phyloP scores from a whole-genome alignment of 2,329 filamentous ascomycete species.

The Massarina eburnea region DNA sequence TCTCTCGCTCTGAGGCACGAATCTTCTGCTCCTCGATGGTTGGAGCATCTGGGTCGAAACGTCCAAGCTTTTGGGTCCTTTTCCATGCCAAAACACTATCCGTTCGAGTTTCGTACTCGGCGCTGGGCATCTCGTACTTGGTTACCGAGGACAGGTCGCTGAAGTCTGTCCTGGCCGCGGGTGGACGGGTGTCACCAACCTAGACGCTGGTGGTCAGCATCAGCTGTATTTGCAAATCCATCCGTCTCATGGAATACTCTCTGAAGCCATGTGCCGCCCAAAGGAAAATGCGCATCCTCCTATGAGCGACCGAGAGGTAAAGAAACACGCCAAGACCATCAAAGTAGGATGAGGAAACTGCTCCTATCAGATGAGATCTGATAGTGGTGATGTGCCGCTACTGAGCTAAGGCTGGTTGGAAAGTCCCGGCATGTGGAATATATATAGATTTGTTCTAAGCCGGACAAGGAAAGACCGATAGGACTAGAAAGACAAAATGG shows the following conservation, averaged over 20 bases:
- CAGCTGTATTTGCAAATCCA: conserved; percentile 5
- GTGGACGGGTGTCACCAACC: conserved; percentile 80
- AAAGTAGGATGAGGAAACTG: no score
- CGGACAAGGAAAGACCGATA: conserved; percentile 10
- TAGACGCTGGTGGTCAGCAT: conserved; percentile 44
- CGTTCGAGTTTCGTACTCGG: conserved; percentile 81
- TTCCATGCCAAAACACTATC: conserved; percentile 96
- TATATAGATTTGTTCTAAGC: no score
- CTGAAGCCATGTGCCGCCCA: no score
- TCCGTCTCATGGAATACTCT: no score
- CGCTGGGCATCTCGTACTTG: conserved; percentile 85
- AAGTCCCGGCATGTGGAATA: no score
- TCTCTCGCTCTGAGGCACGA: conserved; percentile 67
- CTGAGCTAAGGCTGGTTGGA: no score
- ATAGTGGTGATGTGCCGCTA: no score
- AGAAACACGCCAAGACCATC: no score
- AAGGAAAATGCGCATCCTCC: no score
- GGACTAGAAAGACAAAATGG: conserved; percentile 25
- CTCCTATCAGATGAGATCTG: no score
- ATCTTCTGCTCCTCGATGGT: conserved; percentile 72
- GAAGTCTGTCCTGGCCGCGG: conserved; percentile 74
- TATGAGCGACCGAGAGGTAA: no score
- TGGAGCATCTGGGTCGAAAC: conserved; percentile 86
- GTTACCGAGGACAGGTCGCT: conserved; percentile 78
- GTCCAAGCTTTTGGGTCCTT: conserved; percentile 88